A percentile compares a stretch with the other conserved stretches of the same genome.
These are phyloP conservation scores for Lanzia echinophila DNA, from an alignment of 2,329 filamentous ascomycete genomes.

Conservation along the genomic window DNA sequence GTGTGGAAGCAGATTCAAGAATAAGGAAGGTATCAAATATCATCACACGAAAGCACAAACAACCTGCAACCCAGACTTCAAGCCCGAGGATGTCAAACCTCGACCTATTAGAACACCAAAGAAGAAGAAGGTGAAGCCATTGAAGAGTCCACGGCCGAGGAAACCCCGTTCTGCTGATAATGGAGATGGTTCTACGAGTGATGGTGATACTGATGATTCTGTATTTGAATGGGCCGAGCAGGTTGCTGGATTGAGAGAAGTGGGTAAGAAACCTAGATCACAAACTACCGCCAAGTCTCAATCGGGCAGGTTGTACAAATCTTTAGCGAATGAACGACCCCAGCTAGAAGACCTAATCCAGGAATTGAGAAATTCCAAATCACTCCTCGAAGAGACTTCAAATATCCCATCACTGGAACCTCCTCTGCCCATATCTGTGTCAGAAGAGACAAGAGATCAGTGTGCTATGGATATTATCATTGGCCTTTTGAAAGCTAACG, in stretches of 20 bases:
- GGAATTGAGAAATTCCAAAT: neutral
- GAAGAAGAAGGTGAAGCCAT: neutral
- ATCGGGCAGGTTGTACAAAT: constrained; percentile 6
- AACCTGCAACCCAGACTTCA: constrained; percentile 28
- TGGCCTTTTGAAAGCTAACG: constrained; percentile 18
- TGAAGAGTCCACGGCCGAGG: neutral
- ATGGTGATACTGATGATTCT: constrained; percentile 17
- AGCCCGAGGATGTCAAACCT: constrained; percentile 7
- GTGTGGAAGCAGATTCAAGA: constrained; percentile 28
- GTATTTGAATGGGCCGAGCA: constrained; percentile 19
- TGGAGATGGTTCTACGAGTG: constrained; percentile 2
- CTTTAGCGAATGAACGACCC: neutral
- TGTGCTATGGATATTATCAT: constrained; percentile 17
- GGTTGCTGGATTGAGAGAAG: constrained; percentile 4
- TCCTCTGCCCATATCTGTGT: neutral
- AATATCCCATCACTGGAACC: neutral
- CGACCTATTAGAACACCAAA: constrained; percentile 5
- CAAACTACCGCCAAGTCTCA: neutral
- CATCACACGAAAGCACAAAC: constrained; percentile 27
- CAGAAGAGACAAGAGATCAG: neutral
- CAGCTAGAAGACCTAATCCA: constrained; percentile 1
- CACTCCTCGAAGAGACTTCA: neutral
- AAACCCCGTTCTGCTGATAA: neutral
- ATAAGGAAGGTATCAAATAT: constrained; percentile 30
- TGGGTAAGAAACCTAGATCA: neutral